A percentile compares a stretch with the other conserved stretches of the same genome.
Conservation (phyloP, 78 protist genomes). For the Polysphondylium violaceum region DNA sequence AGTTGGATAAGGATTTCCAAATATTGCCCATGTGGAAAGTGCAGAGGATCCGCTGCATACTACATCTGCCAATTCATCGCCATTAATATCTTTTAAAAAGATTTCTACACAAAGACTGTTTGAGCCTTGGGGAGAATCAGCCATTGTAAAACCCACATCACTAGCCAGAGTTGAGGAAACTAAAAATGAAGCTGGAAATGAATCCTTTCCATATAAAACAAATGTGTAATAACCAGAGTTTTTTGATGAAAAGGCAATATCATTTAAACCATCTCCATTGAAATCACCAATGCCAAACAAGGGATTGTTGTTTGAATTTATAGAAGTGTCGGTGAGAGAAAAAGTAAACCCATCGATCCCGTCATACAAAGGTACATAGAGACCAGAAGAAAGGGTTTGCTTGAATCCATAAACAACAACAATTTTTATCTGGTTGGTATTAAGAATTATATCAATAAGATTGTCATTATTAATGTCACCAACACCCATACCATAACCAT, state of each 20-base stretch:
- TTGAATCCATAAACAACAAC: neutral
- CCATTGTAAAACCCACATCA: neutral
- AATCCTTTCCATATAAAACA: neutral
- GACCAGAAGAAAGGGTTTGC: neutral
- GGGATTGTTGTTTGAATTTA: neutral
- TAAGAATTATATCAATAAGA: neutral
- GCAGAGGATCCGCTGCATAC: neutral
- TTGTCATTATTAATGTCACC: neutral
- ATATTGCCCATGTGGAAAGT: too few relatives aligned
- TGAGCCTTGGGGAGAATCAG: neutral
- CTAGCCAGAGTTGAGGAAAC: neutral
- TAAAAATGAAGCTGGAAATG: neutral
- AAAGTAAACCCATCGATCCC: neutral
- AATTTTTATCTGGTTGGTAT: neutral
- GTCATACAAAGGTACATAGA: neutral
- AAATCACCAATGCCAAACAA: slow-evolving; percentile 2
- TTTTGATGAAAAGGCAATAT: neutral
- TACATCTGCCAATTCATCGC: slow-evolving; percentile 9
- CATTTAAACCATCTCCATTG: neutral
- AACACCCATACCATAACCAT: neutral
- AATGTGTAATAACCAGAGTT: neutral
- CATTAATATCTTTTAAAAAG: neutral
- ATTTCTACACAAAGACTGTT: neutral
- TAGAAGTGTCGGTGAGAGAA: neutral
- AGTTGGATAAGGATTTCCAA: too few relatives aligned